A percentile compares a stretch with the other conserved stretches of the same genome.
Evolutionary conservation across 2,329 filamentous ascomycete species (phyloP).

Genomic region (Cordyceps farinosa): DNA sequence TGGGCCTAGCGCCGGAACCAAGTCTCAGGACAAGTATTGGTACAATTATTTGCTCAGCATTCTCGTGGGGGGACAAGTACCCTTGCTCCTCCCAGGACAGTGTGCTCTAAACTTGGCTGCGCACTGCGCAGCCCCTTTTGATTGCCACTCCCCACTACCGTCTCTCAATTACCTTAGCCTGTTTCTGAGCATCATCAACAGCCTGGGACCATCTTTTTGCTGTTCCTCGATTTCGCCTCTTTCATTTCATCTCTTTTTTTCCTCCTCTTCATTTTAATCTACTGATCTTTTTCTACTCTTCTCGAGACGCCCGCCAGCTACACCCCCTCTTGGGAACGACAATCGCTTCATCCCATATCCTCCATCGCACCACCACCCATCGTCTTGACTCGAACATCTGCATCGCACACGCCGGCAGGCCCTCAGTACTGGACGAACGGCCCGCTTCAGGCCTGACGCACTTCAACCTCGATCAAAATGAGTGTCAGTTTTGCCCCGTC

Average conservation of each 20-base stretch:
- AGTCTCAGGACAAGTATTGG: not conserved
- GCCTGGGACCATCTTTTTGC: not conserved
- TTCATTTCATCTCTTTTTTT: constrained; percentile 9
- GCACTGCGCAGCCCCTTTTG: constrained; percentile 18
- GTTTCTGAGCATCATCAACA: constrained; percentile 16
- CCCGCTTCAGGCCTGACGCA: constrained; percentile 4
- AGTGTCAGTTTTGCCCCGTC: constrained; percentile 29
- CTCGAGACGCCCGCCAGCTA: not conserved
- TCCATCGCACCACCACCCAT: not conserved
- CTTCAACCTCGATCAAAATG: constrained; percentile 24
- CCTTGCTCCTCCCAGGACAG: not conserved
- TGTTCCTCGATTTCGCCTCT: constrained; percentile 5
- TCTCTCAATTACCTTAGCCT: constrained; percentile 14
- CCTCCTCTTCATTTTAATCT: not conserved
- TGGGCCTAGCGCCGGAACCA: not conserved
- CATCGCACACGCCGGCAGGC: not conserved
- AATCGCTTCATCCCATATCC: not conserved
- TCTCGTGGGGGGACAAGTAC: not conserved
- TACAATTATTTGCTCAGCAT: not conserved
- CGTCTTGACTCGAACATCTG: not conserved
- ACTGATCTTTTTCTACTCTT: not conserved
- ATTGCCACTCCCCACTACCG: constrained; percentile 17
- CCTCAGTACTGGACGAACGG: constrained; percentile 8
- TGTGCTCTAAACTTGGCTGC: constrained; percentile 5
- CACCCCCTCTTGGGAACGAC: not conserved